A percentile compares a stretch with the other conserved stretches of the same genome.
Evolutionary conservation across 306 rosid genomes (phyloP).

Genomic region (Ormosia semicastrata): DNA sequence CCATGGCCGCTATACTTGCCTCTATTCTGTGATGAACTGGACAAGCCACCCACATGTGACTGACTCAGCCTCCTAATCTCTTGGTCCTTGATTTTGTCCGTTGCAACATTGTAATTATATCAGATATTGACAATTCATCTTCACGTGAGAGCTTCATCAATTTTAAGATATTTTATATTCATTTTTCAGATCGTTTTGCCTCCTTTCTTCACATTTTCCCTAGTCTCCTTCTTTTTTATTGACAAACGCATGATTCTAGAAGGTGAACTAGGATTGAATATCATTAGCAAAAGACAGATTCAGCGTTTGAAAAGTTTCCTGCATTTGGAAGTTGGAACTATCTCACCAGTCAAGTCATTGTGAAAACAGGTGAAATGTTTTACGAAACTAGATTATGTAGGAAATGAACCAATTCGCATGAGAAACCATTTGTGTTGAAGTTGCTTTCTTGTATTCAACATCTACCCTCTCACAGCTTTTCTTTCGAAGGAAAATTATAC

Average conservation of each 20-base stretch:
- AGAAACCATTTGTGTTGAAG: too few species aligned
- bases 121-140: not conserved
- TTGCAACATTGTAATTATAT: not conserved
- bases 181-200: not conserved
- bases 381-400: too few species aligned
- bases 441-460: too few species aligned
- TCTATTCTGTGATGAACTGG: not conserved
- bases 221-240: not conserved
- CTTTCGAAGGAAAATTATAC: too few species aligned
- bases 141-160: not conserved
- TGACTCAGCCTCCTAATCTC: not conserved
- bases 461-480: too few species aligned
- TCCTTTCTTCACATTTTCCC: not conserved
- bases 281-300: too few species aligned
- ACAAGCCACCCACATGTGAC: not conserved
- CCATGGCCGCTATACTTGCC: not conserved
- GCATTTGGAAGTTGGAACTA: too few species aligned
- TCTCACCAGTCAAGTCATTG: too few species aligned
- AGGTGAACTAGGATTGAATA: too few species aligned
- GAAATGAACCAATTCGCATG: too few species aligned
- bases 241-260: not conserved
- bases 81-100: not conserved
- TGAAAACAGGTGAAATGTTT: too few species aligned
- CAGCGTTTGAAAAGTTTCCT: too few species aligned
- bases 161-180: not conserved